phyloP scores from a whole-genome alignment of 1,284 basidiomycete species.

The Rhizopogon parksii region DNA sequence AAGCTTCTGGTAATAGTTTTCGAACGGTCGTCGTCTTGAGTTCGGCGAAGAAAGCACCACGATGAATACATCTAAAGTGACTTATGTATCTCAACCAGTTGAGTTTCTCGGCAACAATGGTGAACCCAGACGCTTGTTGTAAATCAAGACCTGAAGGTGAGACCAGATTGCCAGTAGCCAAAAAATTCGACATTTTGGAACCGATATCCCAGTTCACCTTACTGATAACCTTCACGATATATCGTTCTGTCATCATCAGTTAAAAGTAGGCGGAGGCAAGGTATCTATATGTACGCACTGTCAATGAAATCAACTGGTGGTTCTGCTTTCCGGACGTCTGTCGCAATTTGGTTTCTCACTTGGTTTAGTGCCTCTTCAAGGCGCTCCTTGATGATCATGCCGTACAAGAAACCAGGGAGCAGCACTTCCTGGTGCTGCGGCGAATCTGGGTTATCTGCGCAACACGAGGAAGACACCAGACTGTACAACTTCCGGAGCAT shows the following conservation, averaged over 20 bases:
- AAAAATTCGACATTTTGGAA: constrained; percentile 85
- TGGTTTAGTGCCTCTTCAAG: constrained; percentile 85
- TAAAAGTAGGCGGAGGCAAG: constrained; percentile 1
- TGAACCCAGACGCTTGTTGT: constrained; percentile 96
- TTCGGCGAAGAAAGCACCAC: constrained; percentile 99
- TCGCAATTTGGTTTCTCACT: constrained; percentile 66
- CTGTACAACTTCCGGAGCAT: constrained; percentile 97
- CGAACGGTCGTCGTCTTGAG: constrained; percentile 98
- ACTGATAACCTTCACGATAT: constrained; percentile 72
- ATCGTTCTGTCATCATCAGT: constrained; percentile 51
- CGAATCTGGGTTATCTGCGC: constrained; percentile 96
- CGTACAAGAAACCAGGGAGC: constrained; percentile 89
- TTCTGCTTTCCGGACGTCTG: constrained; percentile 72
- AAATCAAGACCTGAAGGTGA: constrained; percentile 95
- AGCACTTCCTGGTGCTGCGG: constrained; percentile 98
- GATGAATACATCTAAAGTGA: constrained; percentile 98
- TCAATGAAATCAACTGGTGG: constrained; percentile 81
- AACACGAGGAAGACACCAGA: constrained; percentile 86
- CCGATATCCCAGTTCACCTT: constrained; percentile 93
- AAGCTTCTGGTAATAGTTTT: constrained; percentile 95
- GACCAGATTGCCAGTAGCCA: constrained; percentile 95
- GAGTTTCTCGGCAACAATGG: constrained; percentile 97
- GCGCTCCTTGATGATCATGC: constrained; percentile 97
- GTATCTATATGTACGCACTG: constrained; percentile 40
- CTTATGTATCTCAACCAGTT: constrained; percentile 99